phyloP scores from a whole-genome alignment of 1,284 basidiomycete species.

The Ganoderma multipileum region DNA sequence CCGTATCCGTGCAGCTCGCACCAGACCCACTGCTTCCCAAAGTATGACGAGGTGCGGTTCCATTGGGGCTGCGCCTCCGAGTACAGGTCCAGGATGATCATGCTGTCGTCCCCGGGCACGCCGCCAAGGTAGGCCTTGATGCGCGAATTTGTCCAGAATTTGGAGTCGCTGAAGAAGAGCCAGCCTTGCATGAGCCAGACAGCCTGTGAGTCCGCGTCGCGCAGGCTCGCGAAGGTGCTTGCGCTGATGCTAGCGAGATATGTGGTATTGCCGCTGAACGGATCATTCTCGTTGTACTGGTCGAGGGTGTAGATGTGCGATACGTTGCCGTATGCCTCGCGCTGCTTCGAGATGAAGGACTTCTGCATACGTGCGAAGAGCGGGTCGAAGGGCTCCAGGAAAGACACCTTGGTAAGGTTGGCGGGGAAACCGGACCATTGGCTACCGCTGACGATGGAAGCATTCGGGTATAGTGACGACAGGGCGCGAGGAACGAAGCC shows the following conservation, averaged over 20 bases:
- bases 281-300: slow-evolving; percentile 54
- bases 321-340: slow-evolving; percentile 46
- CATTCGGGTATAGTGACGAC: slow-evolving; percentile 43
- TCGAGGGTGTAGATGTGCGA: slow-evolving; percentile 53
- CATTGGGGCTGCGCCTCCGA: slow-evolving; percentile 51
- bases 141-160: slow-evolving; percentile 49
- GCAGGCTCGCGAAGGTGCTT: slow-evolving; percentile 45
- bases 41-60: slow-evolving; percentile 48
- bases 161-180: slow-evolving; percentile 46
- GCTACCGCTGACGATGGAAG: slow-evolving; percentile 45
- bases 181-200: slow-evolving; percentile 55
- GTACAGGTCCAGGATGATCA: slow-evolving; percentile 52
- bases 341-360: slow-evolving; percentile 51
- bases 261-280: slow-evolving; percentile 42
- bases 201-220: slow-evolving; percentile 47
- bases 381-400: slow-evolving; percentile 50
- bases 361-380: slow-evolving; percentile 47
- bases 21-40: slow-evolving; percentile 53
- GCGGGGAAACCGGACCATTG: slow-evolving; percentile 46
- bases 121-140: slow-evolving; percentile 49
- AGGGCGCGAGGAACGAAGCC: slow-evolving; percentile 51
- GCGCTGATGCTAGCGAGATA: slow-evolving; percentile 46
- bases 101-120: slow-evolving; percentile 44
- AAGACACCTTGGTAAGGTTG: slow-evolving; percentile 45
- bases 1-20: slow-evolving; percentile 52